phyloP scores from a whole-genome alignment of 2,329 filamentous ascomycete genomes.

The Pseudopithomyces maydicus region DNA sequence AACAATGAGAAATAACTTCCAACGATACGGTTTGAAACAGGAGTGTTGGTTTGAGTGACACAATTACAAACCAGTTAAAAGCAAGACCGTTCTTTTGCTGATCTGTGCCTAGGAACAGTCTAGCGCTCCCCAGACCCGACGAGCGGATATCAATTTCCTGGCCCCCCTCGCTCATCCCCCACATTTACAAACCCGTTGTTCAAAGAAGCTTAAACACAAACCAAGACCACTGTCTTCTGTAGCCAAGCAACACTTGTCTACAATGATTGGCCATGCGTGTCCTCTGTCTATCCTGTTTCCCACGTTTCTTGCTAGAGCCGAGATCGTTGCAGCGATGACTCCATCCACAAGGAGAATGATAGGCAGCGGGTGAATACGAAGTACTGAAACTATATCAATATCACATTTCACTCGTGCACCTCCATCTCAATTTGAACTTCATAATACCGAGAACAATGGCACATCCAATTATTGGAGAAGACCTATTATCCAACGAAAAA shows the following conservation, averaged over 20 bases:
- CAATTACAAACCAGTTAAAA: no score
- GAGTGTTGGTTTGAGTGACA: no score
- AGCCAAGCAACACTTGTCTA: background rate
- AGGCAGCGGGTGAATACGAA: no score
- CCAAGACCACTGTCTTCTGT: background rate
- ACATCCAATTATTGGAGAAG: background rate
- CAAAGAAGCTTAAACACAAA: background rate
- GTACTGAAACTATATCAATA: background rate
- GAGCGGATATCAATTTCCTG: constrained; percentile 5
- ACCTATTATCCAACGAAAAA: background rate
- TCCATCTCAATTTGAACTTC: no score
- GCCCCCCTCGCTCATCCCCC: background rate
- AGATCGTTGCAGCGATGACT: background rate
- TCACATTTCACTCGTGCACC: no score
- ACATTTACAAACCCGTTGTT: background rate
- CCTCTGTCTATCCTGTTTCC: background rate
- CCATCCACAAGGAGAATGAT: no score
- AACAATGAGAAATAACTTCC: background rate
- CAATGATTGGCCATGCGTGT: background rate
- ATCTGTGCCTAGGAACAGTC: background rate
- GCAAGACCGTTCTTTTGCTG: background rate
- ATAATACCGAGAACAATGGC: background rate
- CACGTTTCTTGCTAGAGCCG: background rate
- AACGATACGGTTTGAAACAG: no score
- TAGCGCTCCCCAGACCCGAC: background rate